Percentiles rank a stretch among this genome's conserved stretches.
Evolutionary conservation across 2,329 filamentous ascomycete species (phyloP).

Genomic region (Penicillium palitans): DNA sequence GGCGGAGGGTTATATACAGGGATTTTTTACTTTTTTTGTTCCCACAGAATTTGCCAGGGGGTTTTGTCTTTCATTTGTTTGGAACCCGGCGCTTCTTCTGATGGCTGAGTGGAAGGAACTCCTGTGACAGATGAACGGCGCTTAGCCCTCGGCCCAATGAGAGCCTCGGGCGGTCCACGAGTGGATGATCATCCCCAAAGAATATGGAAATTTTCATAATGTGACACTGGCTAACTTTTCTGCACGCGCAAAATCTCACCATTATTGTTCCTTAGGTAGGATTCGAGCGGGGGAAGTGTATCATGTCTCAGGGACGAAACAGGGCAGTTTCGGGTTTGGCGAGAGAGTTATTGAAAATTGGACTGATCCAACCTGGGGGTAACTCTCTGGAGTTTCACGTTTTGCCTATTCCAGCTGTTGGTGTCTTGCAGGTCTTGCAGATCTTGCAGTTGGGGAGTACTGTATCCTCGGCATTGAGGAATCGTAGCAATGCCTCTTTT

Average conservation of each 20-base stretch:
- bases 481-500: slow-evolving; percentile 1
- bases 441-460: background rate
- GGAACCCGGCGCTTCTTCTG: slow-evolving; percentile 8
- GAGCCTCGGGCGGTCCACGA: background rate
- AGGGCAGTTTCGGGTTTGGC: slow-evolving; percentile 4
- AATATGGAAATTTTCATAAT: background rate
- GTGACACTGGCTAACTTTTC: slow-evolving; percentile 1
- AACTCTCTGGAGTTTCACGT: background rate
- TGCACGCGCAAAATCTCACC: background rate
- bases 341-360: background rate
- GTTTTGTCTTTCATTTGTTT: slow-evolving; percentile 4
- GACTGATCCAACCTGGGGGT: slow-evolving; percentile 3
- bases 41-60: background rate
- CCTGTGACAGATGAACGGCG: slow-evolving; percentile 13
- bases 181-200: slow-evolving; percentile 1
- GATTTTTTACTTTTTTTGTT: background rate
- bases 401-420: background rate
- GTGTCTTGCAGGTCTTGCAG: background rate
- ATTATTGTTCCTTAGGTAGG: background rate
- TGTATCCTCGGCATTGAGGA: background rate
- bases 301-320: slow-evolving; percentile 3
- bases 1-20: background rate
- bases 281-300: background rate
- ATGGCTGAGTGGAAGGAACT: slow-evolving; percentile 6
- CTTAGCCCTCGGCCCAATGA: slow-evolving; percentile 11